phyloP scores from a whole-genome alignment of 805 yeast genomes.

The Wickerhamiella alocasiicola region DNA sequence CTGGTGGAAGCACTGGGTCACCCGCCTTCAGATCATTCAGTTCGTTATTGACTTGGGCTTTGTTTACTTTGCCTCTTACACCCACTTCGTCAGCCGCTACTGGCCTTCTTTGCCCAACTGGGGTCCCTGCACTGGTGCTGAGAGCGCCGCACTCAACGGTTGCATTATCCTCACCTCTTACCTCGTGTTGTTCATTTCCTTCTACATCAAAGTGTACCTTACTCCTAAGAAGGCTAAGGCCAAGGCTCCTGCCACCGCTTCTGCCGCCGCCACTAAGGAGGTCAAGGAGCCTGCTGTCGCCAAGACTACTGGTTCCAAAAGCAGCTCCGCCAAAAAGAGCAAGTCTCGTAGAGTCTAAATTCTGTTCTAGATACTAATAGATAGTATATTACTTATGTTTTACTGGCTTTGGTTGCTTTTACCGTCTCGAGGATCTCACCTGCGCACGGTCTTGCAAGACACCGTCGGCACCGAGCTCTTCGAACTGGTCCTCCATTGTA shows the following conservation, averaged over 20 bases:
- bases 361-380: too few species aligned
- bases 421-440: conserved; percentile 3
- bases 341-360: conserved; percentile 11
- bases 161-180: conserved; percentile 79
- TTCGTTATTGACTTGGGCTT: conserved; percentile 79
- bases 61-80: conserved; percentile 88
- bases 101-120: conserved; percentile 54
- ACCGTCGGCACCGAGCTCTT: conserved; percentile 83
- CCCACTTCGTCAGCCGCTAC: conserved; percentile 69
- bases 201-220: conserved; percentile 79
- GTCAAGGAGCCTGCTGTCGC: conserved; percentile 2
- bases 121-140: conserved; percentile 86
- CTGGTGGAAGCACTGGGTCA: conserved; percentile 99
- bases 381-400: too few species aligned
- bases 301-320: conserved; percentile 4
- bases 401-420: too few species aligned
- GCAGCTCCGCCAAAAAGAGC: conserved; percentile 1
- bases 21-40: conserved; percentile 89
- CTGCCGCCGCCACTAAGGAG: conserved; percentile 7
- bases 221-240: conserved; percentile 23
- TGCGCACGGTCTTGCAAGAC: conserved; percentile 33
- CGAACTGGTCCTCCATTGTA: conserved; percentile 75
- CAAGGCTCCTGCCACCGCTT: conserved; percentile 14
- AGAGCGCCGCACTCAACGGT: conserved; percentile 86
- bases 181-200: conserved; percentile 78